These are phyloP conservation scores for Eucalyptus regnans DNA, from an alignment of 345 rosid species.

Conservation along the genomic window DNA sequence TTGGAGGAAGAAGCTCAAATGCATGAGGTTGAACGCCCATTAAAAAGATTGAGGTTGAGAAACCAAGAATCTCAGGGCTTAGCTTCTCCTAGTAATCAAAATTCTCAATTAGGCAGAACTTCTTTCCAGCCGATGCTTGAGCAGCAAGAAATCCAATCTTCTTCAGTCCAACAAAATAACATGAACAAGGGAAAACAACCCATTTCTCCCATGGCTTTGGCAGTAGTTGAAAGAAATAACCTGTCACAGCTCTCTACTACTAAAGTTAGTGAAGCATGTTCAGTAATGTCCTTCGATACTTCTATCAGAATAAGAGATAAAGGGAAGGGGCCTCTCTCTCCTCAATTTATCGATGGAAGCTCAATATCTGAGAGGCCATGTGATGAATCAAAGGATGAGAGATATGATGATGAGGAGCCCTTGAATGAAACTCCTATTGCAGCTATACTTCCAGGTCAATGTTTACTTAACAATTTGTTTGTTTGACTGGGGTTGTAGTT, in stretches of 20 bases:
- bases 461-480: background rate
- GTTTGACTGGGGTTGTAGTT: background rate
- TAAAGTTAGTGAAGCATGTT: background rate
- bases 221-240: background rate
- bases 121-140: constrained; percentile 12
- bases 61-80: constrained; percentile 25
- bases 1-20: constrained; percentile 22
- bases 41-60: constrained; percentile 58
- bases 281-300: background rate
- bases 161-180: background rate
- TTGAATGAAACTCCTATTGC: constrained; percentile 32
- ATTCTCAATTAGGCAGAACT: constrained; percentile 7
- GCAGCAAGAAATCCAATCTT: constrained; percentile 10
- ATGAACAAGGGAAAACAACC: constrained; percentile 3
- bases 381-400: constrained; percentile 49
- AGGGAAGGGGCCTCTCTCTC: constrained; percentile 31
- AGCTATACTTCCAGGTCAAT: constrained; percentile 40
- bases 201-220: background rate
- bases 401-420: constrained; percentile 26
- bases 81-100: constrained; percentile 3
- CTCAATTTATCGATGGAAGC: constrained; percentile 10
- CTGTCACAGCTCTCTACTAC: background rate
- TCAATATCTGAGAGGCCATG: background rate
- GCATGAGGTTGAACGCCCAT: constrained; percentile 41
- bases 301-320: constrained; percentile 3